phyloP scores from a whole-genome alignment of 2,329 filamentous ascomycete genomes.

The Dryadomyces sulphureus region DNA sequence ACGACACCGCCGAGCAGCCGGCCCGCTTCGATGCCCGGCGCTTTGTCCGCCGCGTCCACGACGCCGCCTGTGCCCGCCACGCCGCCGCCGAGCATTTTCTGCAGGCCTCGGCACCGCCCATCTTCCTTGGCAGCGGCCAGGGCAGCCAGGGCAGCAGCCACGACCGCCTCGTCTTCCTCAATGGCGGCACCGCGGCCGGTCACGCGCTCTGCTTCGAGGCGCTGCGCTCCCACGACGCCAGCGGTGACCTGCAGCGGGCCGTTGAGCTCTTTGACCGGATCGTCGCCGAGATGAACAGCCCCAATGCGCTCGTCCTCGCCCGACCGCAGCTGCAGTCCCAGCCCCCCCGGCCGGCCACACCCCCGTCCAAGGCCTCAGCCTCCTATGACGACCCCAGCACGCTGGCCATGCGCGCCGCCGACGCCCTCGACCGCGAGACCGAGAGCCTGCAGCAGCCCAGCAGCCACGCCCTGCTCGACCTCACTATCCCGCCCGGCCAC shows the following conservation, averaged over 20 bases:
- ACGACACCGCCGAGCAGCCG: background rate
- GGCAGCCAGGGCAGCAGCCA: constrained; percentile 20
- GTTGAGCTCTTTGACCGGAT: constrained; percentile 35
- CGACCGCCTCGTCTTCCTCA: constrained; percentile 36
- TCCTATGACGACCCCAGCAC: constrained; percentile 31
- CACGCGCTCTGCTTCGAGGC: constrained; percentile 36
- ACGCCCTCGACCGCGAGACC: constrained; percentile 40
- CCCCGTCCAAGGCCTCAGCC: background rate
- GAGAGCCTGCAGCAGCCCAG: constrained; percentile 34
- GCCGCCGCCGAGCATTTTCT: constrained; percentile 37
- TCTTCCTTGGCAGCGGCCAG: constrained; percentile 17
- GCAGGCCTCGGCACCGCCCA: constrained; percentile 24
- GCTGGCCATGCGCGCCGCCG: constrained; percentile 43
- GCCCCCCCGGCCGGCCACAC: background rate
- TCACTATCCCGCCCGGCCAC: too few species aligned
- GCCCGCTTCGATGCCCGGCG: constrained; percentile 20
- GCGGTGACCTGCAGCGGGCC: constrained; percentile 33
- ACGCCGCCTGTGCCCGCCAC: constrained; percentile 30
- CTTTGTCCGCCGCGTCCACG: constrained; percentile 35
- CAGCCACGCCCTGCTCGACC: constrained; percentile 27
- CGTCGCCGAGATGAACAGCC: constrained; percentile 18
- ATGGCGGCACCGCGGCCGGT: constrained; percentile 42
- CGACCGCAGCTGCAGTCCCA: background rate
- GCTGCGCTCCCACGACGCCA: constrained; percentile 34
- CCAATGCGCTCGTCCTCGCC: background rate